These are phyloP conservation scores for Chaetomium sp. DNA, from an alignment of 2,329 filamentous ascomycete genomes.

Conservation along the genomic window DNA sequence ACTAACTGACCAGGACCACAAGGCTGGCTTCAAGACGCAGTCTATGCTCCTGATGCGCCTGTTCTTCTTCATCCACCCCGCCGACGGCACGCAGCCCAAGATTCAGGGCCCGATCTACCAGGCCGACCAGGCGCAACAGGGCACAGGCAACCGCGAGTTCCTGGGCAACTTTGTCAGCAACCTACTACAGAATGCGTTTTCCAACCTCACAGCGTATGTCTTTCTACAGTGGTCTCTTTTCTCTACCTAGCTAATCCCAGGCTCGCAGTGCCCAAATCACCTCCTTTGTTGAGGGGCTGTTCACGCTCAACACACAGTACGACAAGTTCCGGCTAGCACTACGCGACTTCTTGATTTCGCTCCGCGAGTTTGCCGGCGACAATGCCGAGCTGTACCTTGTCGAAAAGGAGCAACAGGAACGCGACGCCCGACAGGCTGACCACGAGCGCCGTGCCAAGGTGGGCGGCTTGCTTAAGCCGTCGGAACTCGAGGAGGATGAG, in stretches of 20 bases:
- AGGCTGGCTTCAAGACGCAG: conserved; percentile 98
- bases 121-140: conserved; percentile 71
- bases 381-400: conserved; percentile 90
- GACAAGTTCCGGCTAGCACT: conserved; percentile 94
- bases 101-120: conserved; percentile 89
- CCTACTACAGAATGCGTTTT: conserved; percentile 82
- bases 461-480: conserved; percentile 90
- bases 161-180: conserved; percentile 79
- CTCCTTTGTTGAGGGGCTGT: conserved; percentile 82
- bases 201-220: conserved; percentile 79
- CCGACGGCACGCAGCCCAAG: conserved; percentile 65
- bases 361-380: conserved; percentile 95
- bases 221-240: not conserved
- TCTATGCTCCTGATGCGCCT: conserved; percentile 88
- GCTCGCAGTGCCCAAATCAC: conserved; percentile 69
- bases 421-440: conserved; percentile 79
- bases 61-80: conserved; percentile 87
- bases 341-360: conserved; percentile 91
- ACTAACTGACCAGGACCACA: conserved; percentile 94
- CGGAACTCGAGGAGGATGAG: conserved; percentile 89
- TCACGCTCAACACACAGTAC: conserved; percentile 80
- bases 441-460: conserved; percentile 91
- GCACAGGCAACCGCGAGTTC: conserved; percentile 87
- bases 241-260: not conserved
- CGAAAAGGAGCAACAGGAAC: conserved; percentile 87